Base-by-base conservation (phyloP, 768 basidiomycete species). In the Pisolithus microcarpus region DNA sequence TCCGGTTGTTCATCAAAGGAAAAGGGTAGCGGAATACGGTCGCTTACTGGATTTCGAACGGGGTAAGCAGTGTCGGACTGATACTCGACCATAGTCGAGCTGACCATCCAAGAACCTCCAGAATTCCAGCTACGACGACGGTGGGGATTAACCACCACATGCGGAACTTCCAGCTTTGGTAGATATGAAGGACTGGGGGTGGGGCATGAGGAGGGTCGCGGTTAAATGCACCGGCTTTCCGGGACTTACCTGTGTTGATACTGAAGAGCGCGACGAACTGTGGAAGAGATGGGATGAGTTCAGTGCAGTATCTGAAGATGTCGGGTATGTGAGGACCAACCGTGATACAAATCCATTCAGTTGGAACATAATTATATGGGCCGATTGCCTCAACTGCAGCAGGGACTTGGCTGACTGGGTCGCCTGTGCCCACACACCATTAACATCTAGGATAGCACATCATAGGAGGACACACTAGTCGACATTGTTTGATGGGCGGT, bases 71-170 rank as follows among this genome's bases (percentile, higher is more conserved):
- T 18, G 46, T 18, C 7, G 57, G 48, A 19, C 57, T 58, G 24
- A 53, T 43, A 40, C 67, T 73, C 6, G 75, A 78, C 80, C 78
- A 82, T 4, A 80, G 58, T 18, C 81, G 64, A 1, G 69, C 82
- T 7, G 62, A 57, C 83, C 82, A 84, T 0, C 81, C 82, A 2
- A 77, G 51, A 9, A 76, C 57, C 58, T 85, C 84, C 9, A 75
- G 59, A 1, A 75, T 15, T 8, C 78, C 79, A 39, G 74, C 72
- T 0, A 79, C 56, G 15, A 71, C 64, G 5, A 70, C 70, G 0
- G 82, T 82, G 0, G 74, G 73, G 40, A 79, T 26, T 9, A 82
- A 55, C 73, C 75, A 84, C 75, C 79, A 80, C 46, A 73, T 64
- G 8, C 72, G 70, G 56, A 64, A 77, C 37, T 63, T 63, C 1